Percentiles rank a stretch among this genome's conserved stretches.
Evolutionary conservation across 2,329 filamentous ascomycete genomes (phyloP).

Genomic region (Claviceps fusiformis): DNA sequence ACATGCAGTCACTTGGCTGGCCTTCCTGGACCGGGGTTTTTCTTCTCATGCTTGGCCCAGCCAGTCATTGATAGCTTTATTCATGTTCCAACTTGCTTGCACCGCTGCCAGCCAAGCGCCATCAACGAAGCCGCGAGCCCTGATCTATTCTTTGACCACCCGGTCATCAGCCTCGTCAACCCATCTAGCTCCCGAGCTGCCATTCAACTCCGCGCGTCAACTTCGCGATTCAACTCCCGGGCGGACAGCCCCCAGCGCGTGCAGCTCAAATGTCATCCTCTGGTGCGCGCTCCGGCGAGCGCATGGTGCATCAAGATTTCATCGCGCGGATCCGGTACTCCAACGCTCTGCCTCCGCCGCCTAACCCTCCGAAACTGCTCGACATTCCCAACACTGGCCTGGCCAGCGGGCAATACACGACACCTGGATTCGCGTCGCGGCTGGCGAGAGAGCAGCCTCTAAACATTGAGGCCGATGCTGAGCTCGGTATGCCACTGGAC

Average conservation of each 20-base stretch:
- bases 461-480: conserved; percentile 94
- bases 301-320: conserved; percentile 80
- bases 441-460: conserved; percentile 82
- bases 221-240: no score
- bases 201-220: neutral
- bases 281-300: conserved; percentile 33
- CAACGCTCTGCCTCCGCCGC: conserved; percentile 88
- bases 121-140: neutral
- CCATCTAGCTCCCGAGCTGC: neutral
- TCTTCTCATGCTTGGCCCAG: no score
- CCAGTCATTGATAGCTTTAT: neutral
- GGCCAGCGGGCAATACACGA: conserved; percentile 75
- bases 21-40: no score
- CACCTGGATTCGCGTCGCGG: conserved; percentile 76
- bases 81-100: neutral
- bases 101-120: neutral
- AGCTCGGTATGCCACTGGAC: conserved; percentile 95
- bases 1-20: neutral
- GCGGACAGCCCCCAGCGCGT: neutral
- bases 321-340: conserved; percentile 92
- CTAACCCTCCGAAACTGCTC: conserved; percentile 89
- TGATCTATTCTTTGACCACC: neutral
- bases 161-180: neutral
- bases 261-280: conserved; percentile 18
- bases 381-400: conserved; percentile 92